A percentile compares a stretch with the other conserved stretches of the same genome.
phyloP scores from a whole-genome alignment of 371 early-diverging fungal species.

The Mucor irregularis region DNA sequence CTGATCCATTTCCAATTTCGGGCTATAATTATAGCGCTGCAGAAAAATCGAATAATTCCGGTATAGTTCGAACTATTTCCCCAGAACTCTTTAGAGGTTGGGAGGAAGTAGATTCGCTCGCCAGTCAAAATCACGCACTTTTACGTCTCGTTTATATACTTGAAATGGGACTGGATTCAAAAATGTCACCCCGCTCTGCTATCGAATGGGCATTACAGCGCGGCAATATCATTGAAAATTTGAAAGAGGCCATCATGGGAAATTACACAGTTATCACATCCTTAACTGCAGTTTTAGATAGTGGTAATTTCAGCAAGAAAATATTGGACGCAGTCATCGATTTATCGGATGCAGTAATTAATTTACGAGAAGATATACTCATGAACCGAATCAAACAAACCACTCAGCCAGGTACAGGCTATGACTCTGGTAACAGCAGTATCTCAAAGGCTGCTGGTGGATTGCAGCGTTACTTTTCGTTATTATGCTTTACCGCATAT shows the following conservation, averaged over 20 bases:
- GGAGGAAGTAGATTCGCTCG: slow-evolving; percentile 42
- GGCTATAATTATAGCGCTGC: slow-evolving; percentile 25
- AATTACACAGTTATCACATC: slow-evolving; percentile 57
- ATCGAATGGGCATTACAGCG: slow-evolving; percentile 64
- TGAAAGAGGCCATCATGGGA: slow-evolving; percentile 63
- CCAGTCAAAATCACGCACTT: slow-evolving; percentile 50
- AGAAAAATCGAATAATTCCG: slow-evolving; percentile 4
- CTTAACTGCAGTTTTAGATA: slow-evolving; percentile 49
- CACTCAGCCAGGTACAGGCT: slow-evolving; percentile 13
- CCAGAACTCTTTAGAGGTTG: slow-evolving; percentile 30
- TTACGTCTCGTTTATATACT: slow-evolving; percentile 57
- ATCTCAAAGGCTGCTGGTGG: slow-evolving; percentile 53
- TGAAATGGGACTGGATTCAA: slow-evolving; percentile 44
- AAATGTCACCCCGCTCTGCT: slow-evolving; percentile 48
- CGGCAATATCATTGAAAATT: slow-evolving; percentile 49
- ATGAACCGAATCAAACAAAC: slow-evolving; percentile 60
- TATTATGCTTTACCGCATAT: slow-evolving; percentile 61
- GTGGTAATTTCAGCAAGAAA: slow-evolving; percentile 52
- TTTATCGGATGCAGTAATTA: slow-evolving; percentile 59
- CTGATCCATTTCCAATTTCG: slow-evolving; percentile 47
- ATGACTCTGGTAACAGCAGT: slow-evolving; percentile 27
- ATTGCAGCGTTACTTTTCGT: slow-evolving; percentile 64
- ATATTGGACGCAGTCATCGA: slow-evolving; percentile 61
- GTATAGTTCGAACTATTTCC: slow-evolving; percentile 7
- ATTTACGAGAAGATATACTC: slow-evolving; percentile 67